Evolutionary conservation across 495 filamentous ascomycete species (phyloP), one percentile per base, ranked within the genome.

Genomic region (Talaromyces wortmannii): DNA sequence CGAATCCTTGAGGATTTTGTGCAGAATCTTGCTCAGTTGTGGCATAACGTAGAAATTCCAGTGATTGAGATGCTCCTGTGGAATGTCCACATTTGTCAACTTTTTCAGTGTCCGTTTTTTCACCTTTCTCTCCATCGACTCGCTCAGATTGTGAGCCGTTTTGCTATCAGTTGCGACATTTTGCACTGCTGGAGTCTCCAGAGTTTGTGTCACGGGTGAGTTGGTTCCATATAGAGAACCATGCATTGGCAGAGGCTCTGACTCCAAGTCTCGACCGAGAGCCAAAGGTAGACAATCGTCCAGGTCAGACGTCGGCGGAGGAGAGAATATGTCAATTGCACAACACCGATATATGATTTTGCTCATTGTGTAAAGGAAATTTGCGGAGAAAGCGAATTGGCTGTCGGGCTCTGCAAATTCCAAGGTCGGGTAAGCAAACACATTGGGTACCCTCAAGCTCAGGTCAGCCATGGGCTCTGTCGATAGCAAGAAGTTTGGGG

Each of bases 21-120:
- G 73, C 67, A 90, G 67, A 77, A 91, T 63, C 65, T 79, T 74
- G 61, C 88, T 85, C 59, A 91, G 74, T 57, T 85, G 80, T 0
- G 87, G 87, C 76, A 90, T 83, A 60, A 90, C 71, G 3, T 79
- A 76, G 29, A 75, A 81, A 56, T 90, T 86, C 84, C 87, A 91
- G 54, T 86, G 80, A 17, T 87, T 79, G 5, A 88, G 67, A 53
- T 81, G 75, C 2, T 87, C 82, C 6, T 79, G 76, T 0, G 82
- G 81, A 0, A 90, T 77, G 13, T 77, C 73, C 7, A 74, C 57
- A 31, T 72, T 63, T 15, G 73, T 67, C 36, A 76, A 65, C 48
- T 74, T 74, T 57, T 75, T 74, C 52, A 76, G 64, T 6, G 72
- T 76, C 13, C 69, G 63, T 57, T 74, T 76, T 52, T 70, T 73